A percentile compares a stretch with the other conserved stretches of the same genome.
Conservation (phyloP, 306 rosid species). For the Heteromeles arbutifolia region DNA sequence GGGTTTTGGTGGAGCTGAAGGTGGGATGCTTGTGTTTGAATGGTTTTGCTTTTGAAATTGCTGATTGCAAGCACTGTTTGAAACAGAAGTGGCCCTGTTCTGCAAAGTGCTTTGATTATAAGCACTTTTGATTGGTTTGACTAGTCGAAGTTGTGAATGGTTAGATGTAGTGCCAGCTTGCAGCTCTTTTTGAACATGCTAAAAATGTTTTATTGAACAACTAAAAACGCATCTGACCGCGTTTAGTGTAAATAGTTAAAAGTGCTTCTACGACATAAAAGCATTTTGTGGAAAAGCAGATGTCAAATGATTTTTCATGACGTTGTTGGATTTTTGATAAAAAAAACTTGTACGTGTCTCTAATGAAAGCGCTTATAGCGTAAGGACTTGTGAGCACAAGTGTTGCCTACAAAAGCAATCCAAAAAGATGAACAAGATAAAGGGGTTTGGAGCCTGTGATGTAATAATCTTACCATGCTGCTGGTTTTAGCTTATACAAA, state of each 20-base stretch:
- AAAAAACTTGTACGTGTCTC: no score
- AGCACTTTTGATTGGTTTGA: constrained; percentile 14
- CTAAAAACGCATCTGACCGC: neutral
- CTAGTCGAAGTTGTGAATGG: constrained; percentile 12
- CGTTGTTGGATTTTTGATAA: no score
- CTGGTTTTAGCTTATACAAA: neutral
- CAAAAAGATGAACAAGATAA: constrained; percentile 5
- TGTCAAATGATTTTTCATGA: no score
- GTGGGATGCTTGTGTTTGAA: constrained; percentile 37
- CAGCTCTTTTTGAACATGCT: neutral
- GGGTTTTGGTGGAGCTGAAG: constrained; percentile 31
- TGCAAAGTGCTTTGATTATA: constrained; percentile 14
- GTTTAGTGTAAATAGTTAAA: neutral
- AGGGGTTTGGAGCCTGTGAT: constrained; percentile 10
- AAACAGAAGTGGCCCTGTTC: constrained; percentile 1
- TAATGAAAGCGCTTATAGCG: neutral
- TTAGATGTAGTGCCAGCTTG: neutral
- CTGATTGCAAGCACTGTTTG: constrained; percentile 16
- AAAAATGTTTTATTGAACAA: neutral
- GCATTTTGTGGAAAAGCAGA: no score
- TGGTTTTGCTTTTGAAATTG: constrained; percentile 35
- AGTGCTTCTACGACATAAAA: no score
- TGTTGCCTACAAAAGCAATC: neutral
- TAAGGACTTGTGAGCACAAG: neutral
- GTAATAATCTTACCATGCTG: neutral